These are phyloP conservation scores for Helicostylum pulchrum DNA, from an alignment of 192 early-diverging fungal genomes.

Conservation along the genomic window DNA sequence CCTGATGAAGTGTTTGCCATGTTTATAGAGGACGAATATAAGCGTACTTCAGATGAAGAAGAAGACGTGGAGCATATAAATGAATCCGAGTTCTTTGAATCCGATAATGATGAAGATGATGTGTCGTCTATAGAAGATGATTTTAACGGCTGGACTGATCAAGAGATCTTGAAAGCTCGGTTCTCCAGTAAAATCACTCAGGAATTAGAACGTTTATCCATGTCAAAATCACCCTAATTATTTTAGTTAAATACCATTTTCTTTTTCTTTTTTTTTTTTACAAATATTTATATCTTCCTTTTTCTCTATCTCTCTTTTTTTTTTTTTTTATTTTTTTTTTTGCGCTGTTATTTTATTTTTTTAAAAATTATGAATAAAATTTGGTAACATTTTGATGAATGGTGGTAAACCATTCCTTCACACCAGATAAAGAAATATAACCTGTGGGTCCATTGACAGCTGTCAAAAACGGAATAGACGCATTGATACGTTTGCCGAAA, in stretches of 20 bases:
- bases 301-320: too few species aligned
- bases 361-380: not conserved
- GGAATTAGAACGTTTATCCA: not conserved
- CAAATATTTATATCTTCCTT: too few species aligned
- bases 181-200: not conserved
- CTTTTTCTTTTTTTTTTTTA: too few species aligned
- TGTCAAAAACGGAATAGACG: not conserved
- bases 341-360: too few species aligned
- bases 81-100: conserved; percentile 5
- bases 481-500: not conserved
- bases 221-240: not conserved
- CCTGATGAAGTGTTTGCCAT: conserved; percentile 30
- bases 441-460: conserved; percentile 4
- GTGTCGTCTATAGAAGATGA: not conserved
- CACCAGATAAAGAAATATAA: conserved; percentile 4
- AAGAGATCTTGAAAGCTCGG: conserved; percentile 18
- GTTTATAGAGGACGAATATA: conserved; percentile 15
- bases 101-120: conserved; percentile 10
- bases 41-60: not conserved
- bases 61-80: not conserved
- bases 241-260: too few species aligned
- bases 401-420: conserved; percentile 10
- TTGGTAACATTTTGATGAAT: not conserved
- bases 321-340: too few species aligned
- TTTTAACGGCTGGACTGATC: conserved; percentile 22